Percentiles rank a stretch among this genome's conserved stretches.
Conservation (phyloP, 371 early-diverging fungal genomes). For the Zychaea mexicana region DNA sequence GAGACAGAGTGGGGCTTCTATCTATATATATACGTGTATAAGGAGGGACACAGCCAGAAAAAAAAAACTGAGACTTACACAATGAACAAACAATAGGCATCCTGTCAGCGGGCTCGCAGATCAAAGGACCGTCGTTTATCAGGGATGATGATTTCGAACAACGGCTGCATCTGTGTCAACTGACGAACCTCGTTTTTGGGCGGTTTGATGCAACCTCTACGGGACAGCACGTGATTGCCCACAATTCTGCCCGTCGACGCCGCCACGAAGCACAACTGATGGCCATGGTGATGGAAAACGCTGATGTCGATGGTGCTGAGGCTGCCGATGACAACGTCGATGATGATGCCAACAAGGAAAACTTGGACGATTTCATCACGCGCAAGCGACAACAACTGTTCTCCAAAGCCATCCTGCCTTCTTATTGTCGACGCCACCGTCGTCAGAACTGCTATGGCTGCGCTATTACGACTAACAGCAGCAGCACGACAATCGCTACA, state of each 20-base stretch:
- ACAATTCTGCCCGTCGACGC: conserved; percentile 31
- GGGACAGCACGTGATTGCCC: conserved; percentile 38
- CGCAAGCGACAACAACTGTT: conserved; percentile 27
- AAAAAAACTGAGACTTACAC: not conserved
- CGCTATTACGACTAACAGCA: too few relatives aligned
- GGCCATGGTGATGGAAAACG: conserved; percentile 19
- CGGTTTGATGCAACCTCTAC: conserved; percentile 60
- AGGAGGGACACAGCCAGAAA: too few relatives aligned
- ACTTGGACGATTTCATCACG: conserved; percentile 14
- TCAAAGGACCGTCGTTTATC: conserved; percentile 42
- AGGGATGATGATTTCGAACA: conserved; percentile 55
- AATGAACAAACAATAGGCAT: conserved; percentile 39
- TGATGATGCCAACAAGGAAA: conserved; percentile 17
- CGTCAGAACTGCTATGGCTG: conserved; percentile 35
- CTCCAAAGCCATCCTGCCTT: conserved; percentile 29
- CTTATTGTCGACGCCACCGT: conserved; percentile 48
- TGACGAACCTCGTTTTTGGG: conserved; percentile 64
- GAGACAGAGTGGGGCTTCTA: too few relatives aligned
- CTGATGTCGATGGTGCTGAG: not conserved
- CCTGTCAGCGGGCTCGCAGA: conserved; percentile 43
- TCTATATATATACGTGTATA: too few relatives aligned
- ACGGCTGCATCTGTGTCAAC: conserved; percentile 61
- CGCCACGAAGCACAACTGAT: conserved; percentile 34
- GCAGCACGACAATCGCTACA: conserved; percentile 18
- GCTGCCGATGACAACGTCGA: conserved; percentile 12